These are phyloP conservation scores for Backusella morwellensis DNA, from an alignment of 192 early-diverging fungal genomes.

Conservation along the genomic window DNA sequence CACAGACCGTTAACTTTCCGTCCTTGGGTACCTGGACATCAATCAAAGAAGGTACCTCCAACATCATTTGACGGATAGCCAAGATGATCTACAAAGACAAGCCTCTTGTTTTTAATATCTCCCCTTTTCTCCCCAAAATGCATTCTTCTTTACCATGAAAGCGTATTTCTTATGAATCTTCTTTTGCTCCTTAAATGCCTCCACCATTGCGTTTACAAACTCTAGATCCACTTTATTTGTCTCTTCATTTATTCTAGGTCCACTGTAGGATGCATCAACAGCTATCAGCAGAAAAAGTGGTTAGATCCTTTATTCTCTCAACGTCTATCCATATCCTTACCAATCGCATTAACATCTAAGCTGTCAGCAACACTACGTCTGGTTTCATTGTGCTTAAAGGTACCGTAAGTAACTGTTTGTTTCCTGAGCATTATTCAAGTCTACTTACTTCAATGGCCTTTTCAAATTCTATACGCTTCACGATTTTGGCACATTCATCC, in stretches of 20 bases:
- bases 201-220: slow-evolving; percentile 79
- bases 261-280: slow-evolving; percentile 78
- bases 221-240: slow-evolving; percentile 69
- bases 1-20: slow-evolving; percentile 87
- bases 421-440: no score
- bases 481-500: slow-evolving; percentile 88
- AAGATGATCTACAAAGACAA: slow-evolving; percentile 63
- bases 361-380: slow-evolving; percentile 46
- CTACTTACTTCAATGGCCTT: slow-evolving; percentile 76
- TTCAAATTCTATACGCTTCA: slow-evolving; percentile 85
- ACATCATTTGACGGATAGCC: slow-evolving; percentile 71
- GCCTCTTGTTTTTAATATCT: neutral
- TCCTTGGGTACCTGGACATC: slow-evolving; percentile 80
- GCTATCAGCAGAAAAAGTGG: slow-evolving; percentile 39
- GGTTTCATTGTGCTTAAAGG: slow-evolving; percentile 25
- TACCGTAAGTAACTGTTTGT: neutral
- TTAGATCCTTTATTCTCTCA: neutral
- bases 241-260: slow-evolving; percentile 66
- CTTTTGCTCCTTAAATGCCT: slow-evolving; percentile 84
- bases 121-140: neutral
- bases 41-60: slow-evolving; percentile 75
- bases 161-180: slow-evolving; percentile 89
- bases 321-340: slow-evolving; percentile 43
- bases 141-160: slow-evolving; percentile 53
- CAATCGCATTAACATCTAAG: slow-evolving; percentile 62